A percentile compares a stretch with the other conserved stretches of the same genome.
These are phyloP conservation scores for Colletotrichum cordylinicola DNA, from an alignment of 2,329 filamentous ascomycete species.

Conservation along the genomic window DNA sequence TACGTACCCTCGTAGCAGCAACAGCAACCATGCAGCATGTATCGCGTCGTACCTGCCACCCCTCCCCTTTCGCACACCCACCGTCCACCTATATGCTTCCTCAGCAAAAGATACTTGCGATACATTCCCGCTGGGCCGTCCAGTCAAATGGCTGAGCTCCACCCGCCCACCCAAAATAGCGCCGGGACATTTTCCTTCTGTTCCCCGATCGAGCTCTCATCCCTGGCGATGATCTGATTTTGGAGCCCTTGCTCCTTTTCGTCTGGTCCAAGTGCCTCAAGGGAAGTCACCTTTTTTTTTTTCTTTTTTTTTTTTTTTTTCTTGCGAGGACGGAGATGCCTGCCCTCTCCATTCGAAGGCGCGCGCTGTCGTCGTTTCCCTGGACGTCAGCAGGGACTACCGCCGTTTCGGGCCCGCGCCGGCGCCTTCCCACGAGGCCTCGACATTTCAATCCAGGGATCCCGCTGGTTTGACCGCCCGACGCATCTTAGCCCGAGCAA, in stretches of 20 bases:
- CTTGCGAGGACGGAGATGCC: not conserved
- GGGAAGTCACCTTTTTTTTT: not conserved
- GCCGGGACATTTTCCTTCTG: slow-evolving; percentile 17
- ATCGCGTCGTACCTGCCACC: not conserved
- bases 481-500: not conserved
- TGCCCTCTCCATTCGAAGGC: not conserved
- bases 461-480: not conserved
- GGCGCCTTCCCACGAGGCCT: slow-evolving; percentile 1
- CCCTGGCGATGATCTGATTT: slow-evolving; percentile 20
- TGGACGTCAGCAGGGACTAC: not conserved
- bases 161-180: slow-evolving; percentile 17
- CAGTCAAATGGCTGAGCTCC: not conserved
- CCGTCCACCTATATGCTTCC: not conserved
- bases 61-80: not conserved
- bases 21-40: not conserved
- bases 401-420: slow-evolving; percentile 1
- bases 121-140: not conserved
- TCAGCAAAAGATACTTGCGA: not conserved
- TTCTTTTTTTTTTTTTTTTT: not conserved
- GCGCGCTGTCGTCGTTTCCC: not conserved
- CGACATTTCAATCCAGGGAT: not conserved
- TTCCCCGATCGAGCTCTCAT: slow-evolving; percentile 18
- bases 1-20: not conserved
- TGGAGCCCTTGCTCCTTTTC: not conserved
- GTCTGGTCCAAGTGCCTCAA: not conserved